phyloP scores from a whole-genome alignment of 768 basidiomycete species.

The Asterophora parasitica region DNA sequence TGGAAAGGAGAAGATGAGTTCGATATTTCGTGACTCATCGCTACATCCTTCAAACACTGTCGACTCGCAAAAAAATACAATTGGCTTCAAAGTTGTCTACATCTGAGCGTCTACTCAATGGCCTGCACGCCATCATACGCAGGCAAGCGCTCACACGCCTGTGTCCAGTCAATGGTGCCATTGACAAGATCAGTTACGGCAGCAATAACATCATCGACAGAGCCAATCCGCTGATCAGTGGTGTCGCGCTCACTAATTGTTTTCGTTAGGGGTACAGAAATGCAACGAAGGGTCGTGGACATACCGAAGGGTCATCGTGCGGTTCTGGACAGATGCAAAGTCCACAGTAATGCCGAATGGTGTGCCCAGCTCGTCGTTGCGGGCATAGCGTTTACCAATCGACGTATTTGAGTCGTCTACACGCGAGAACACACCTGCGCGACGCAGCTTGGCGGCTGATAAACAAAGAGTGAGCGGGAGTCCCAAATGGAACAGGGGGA shows the following conservation, averaged over 20 bases:
- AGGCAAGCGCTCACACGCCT: conserved; percentile 65
- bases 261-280: no score
- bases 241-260: conserved; percentile 83
- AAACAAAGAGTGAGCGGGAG: conserved; percentile 2
- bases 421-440: conserved; percentile 84
- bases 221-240: conserved; percentile 86
- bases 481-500: conserved; percentile 3
- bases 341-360: conserved; percentile 96
- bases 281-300: conserved; percentile 20
- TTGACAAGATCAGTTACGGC: conserved; percentile 76
- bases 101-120: conserved; percentile 38
- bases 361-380: conserved; percentile 98
- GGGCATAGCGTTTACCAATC: conserved; percentile 94
- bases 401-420: conserved; percentile 95
- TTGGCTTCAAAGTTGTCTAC: neutral
- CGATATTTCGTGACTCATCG: neutral
- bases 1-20: neutral
- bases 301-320: conserved; percentile 91
- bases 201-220: conserved; percentile 82
- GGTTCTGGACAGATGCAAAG: conserved; percentile 88
- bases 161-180: conserved; percentile 72
- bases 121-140: conserved; percentile 90
- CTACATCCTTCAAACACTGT: no score
- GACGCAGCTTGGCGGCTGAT: conserved; percentile 79
- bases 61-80: no score